phyloP scores from a whole-genome alignment of 371 early-diverging fungal species.

The Batkoa obscura region DNA sequence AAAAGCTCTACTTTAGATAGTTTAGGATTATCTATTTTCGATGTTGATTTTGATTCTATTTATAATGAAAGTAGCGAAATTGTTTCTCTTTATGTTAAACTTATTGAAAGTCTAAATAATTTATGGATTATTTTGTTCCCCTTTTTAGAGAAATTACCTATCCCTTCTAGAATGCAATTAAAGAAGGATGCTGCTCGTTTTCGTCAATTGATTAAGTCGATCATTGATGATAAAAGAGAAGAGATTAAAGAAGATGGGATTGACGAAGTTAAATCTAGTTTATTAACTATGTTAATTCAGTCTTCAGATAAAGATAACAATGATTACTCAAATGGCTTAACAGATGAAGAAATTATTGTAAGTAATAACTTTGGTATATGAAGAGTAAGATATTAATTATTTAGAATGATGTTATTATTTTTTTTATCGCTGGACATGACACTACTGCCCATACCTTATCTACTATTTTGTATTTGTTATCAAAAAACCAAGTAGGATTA shows the following conservation, averaged over 20 bases:
- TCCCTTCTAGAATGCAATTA: neutral
- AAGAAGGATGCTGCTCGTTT: neutral
- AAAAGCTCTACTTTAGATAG: conserved; percentile 1
- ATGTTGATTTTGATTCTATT: neutral
- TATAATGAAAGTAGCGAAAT: neutral
- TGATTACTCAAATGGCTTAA: neutral
- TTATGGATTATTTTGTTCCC: too few relatives aligned
- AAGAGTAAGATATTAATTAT: neutral
- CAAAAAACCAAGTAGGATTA: conserved; percentile 9
- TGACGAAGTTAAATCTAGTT: conserved; percentile 6
- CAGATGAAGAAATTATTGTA: conserved; percentile 9
- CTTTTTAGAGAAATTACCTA: conserved; percentile 10
- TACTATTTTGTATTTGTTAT: conserved; percentile 17
- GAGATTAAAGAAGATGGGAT: neutral
- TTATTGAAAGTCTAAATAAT: too few relatives aligned
- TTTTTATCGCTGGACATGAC: conserved; percentile 25
- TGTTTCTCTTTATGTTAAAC: too few relatives aligned
- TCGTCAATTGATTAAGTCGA: neutral
- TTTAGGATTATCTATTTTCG: neutral
- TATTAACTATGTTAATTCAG: conserved; percentile 13
- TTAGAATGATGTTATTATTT: conserved; percentile 11
- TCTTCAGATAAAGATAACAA: conserved; percentile 8
- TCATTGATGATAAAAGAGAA: conserved; percentile 5
- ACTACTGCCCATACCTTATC: conserved; percentile 21
- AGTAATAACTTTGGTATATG: too few relatives aligned